A percentile compares a stretch with the other conserved stretches of the same genome.
Conservation (phyloP, 2,329 filamentous ascomycete species). For the Tolypocladium album region DNA sequence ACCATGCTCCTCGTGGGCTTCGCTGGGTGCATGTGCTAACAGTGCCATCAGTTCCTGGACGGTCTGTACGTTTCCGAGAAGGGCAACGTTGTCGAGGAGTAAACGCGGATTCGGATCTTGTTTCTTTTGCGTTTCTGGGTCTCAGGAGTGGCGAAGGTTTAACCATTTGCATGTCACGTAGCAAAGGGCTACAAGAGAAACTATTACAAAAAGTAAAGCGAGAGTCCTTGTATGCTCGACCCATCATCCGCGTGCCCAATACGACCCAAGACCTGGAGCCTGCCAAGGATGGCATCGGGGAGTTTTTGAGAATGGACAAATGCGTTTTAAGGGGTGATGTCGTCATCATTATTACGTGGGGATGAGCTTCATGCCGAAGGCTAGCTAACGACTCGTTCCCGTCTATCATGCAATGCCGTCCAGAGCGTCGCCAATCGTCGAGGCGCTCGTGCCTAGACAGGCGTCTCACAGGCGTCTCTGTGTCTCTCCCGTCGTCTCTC, state of each 20-base stretch:
- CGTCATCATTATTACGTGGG: neutral
- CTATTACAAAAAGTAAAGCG: constrained; percentile 25
- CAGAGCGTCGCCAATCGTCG: neutral
- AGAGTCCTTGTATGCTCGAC: constrained; percentile 12
- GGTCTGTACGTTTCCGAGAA: constrained; percentile 99
- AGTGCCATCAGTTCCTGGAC: constrained; percentile 74
- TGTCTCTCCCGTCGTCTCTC: neutral
- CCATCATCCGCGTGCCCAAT: neutral
- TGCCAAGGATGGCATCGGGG: neutral
- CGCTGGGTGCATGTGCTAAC: constrained; percentile 8
- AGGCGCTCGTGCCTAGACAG: neutral
- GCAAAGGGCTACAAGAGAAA: constrained; percentile 34
- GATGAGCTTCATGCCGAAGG: neutral
- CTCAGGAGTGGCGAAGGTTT: constrained; percentile 53
- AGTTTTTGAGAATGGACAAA: neutral
- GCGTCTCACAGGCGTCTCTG: neutral
- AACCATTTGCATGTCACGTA: constrained; percentile 50
- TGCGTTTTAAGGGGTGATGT: neutral
- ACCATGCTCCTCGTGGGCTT: neutral
- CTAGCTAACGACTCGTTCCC: neutral
- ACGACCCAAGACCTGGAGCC: neutral
- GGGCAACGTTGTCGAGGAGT: constrained; percentile 78
- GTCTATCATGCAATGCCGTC: neutral
- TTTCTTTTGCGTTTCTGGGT: constrained; percentile 51
- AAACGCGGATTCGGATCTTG: constrained; percentile 33